These are phyloP conservation scores for cucumber (Cucumis sativus) DNA, from an alignment of 306 rosid genomes.

Conservation along the genomic window Cucumber_9930_V3 NC_026657.2:38451501-38452000, in stretches of 20 bases:
- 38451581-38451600: constrained; percentile 37
- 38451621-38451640: constrained; percentile 31
- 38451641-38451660: constrained; percentile 45
- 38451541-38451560: constrained; percentile 40
- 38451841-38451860: constrained; percentile 36
- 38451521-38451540: constrained; percentile 45
- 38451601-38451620: constrained; percentile 25
- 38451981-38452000: constrained; percentile 68
- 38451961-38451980: constrained; percentile 85
- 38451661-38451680: constrained; percentile 54
- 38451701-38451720: constrained; percentile 35
- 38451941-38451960: constrained; percentile 94
- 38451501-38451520: constrained; percentile 43
- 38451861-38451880: constrained; percentile 47
- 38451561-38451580: constrained; percentile 45
- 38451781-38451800: constrained; percentile 55
- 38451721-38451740: constrained; percentile 34
- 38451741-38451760: constrained; percentile 47
- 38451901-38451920: constrained; percentile 64
- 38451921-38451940: constrained; percentile 94
- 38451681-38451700: constrained; percentile 43
- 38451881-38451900: constrained; percentile 73
- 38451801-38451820: constrained; percentile 58
- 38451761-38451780: constrained; percentile 30
- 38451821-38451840: constrained; percentile 58